Percentiles rank a stretch among this genome's conserved stretches.
Conservation (phyloP, 345 rosid species). For the Arabidopsis thaliana region DNA sequence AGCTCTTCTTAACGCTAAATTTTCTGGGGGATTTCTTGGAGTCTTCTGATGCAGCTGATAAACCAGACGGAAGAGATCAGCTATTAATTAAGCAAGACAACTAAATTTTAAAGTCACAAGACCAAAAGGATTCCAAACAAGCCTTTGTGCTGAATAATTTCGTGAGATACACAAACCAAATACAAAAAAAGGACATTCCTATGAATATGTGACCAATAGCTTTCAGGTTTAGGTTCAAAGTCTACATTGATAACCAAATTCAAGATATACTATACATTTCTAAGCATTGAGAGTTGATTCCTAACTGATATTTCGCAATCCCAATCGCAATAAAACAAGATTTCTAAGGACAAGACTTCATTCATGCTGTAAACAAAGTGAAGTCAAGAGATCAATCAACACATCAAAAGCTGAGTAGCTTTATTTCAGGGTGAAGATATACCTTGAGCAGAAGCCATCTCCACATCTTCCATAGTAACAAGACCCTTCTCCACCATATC, state of each 20-base stretch:
- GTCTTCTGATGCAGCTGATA: conserved; percentile 43
- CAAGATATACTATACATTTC: not conserved
- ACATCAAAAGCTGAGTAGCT: not conserved
- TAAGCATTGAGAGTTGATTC: not conserved
- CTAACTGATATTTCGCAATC: not conserved
- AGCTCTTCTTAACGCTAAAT: conserved; percentile 57
- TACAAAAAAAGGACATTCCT: not conserved
- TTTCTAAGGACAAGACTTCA: not conserved
- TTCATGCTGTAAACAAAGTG: not conserved
- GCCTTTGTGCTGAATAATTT: not conserved
- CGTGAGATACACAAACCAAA: not conserved
- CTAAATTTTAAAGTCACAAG: not conserved
- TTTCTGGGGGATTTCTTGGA: conserved; percentile 42
- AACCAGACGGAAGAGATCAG: not conserved
- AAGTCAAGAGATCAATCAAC: not conserved
- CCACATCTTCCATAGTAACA: conserved; percentile 75
- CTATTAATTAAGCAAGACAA: not conserved
- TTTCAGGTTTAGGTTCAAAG: too few relatives aligned
- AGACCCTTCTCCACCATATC: conserved; percentile 73
- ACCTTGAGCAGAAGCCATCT: conserved; percentile 73
- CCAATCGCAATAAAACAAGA: not conserved
- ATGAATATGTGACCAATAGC: not conserved
- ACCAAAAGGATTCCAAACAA: not conserved
- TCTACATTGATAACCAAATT: not conserved
- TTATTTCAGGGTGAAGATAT: not conserved